Percentiles rank a stretch among this genome's conserved stretches.
These are phyloP conservation scores for Penicillium sp. DNA, from an alignment of 2,329 filamentous ascomycete genomes.

Conservation along the genomic window DNA sequence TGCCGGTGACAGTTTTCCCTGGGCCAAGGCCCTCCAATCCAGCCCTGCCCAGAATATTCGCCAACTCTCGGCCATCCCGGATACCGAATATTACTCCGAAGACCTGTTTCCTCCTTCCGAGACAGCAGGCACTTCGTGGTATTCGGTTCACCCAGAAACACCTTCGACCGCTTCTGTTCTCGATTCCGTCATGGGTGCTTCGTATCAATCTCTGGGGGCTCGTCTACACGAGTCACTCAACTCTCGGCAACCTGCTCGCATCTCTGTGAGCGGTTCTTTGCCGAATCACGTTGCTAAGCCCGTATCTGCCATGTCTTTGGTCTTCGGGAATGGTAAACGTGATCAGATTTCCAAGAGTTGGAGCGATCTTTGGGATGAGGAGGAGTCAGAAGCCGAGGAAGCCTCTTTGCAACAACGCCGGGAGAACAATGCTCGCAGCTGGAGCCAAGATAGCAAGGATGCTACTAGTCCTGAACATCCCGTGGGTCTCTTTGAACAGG, in stretches of 20 bases:
- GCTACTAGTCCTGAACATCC: slow-evolving; percentile 46
- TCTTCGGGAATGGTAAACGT: slow-evolving; percentile 69
- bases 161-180: slow-evolving; percentile 80
- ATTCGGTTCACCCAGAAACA: slow-evolving; percentile 69
- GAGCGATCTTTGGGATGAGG: slow-evolving; percentile 98
- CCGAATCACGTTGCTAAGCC: slow-evolving; percentile 59
- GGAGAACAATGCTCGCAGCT: slow-evolving; percentile 67
- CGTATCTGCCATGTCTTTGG: slow-evolving; percentile 67
- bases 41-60: slow-evolving; percentile 67
- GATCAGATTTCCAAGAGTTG: slow-evolving; percentile 94
- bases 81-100: slow-evolving; percentile 73
- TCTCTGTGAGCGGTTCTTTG: slow-evolving; percentile 76
- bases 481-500: slow-evolving; percentile 52
- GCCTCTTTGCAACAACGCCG: slow-evolving; percentile 56
- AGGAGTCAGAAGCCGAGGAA: slow-evolving; percentile 67
- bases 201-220: slow-evolving; percentile 70
- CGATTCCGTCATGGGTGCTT: slow-evolving; percentile 75
- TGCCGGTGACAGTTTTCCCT: slow-evolving; percentile 77
- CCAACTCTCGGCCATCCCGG: slow-evolving; percentile 80
- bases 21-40: slow-evolving; percentile 84
- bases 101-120: slow-evolving; percentile 81
- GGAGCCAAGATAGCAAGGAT: slow-evolving; percentile 70
- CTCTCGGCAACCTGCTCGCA: slow-evolving; percentile 54
- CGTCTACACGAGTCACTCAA: slow-evolving; percentile 38
- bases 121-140: slow-evolving; percentile 65